Evolutionary conservation across 768 basidiomycete species (phyloP), one percentile per base, ranked within the genome.

Genomic region (Phlebiopsis gigantea): DNA sequence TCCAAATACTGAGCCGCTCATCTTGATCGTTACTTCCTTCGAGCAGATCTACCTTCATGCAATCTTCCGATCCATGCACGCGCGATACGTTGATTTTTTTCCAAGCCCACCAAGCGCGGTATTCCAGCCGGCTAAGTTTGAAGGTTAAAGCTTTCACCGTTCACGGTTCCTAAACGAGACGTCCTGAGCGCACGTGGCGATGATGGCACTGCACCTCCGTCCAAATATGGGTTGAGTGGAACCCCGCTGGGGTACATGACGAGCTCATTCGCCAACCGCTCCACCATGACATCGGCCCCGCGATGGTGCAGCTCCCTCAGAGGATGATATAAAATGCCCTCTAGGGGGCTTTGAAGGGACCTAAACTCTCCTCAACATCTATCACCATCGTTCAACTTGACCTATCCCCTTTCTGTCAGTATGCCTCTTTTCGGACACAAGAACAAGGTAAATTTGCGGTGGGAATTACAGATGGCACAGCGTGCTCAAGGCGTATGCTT

Each of bases 401-500:
- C 46, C n/a, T n/a, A 41, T 26, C 5, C 5, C 31, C n/a, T 39
- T 17, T 25, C 30, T 12, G 26, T 29, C 29, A 48, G 15, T 44
- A 59, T 59, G 58, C 58, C 58, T 26, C 58, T 59, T 25, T 59
- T 59, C 48, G 58, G 58, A 42, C 58, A 59, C 49, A 59, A 59
- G 53, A 59, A 59, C 58, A 59, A 59, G 58, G 58, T 45, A 21
- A 39, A 10, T 39, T 9, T 39, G 34, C 8, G 3, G 34, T 39
- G 34, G 17, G n/a, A n/a, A n/a, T n/a, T n/a, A n/a, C n/a, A n/a
- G n/a, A n/a, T n/a, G n/a, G n/a, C n/a, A n/a, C n/a, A n/a, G n/a
- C n/a, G n/a, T n/a, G n/a, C n/a, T n/a, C n/a, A n/a, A n/a, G n/a
- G n/a, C n/a, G n/a, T n/a, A n/a, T n/a, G n/a, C n/a, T n/a, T n/a